Conservation (phyloP, 306 rosid species). For the barrel medic (Medicago truncatula) region DNA sequence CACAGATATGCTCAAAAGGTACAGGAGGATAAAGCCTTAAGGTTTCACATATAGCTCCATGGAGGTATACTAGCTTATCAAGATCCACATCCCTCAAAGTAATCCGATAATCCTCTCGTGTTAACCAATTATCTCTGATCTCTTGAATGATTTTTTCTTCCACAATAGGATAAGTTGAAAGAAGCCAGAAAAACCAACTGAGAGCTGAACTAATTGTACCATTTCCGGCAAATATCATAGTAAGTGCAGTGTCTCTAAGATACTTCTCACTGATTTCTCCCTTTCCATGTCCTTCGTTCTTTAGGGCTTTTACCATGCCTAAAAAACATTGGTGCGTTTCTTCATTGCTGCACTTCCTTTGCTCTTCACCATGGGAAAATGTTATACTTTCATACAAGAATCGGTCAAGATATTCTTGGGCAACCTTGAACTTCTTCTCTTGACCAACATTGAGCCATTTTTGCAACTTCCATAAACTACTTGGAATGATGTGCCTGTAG, state of each 20-base stretch:
- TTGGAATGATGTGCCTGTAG: background rate
- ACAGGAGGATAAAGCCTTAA: slow-evolving; percentile 24
- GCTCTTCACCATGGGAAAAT: background rate
- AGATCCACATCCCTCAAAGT: background rate
- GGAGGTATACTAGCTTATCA: slow-evolving; percentile 32
- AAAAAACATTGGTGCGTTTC: background rate
- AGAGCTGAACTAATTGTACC: background rate
- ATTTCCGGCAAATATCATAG: background rate
- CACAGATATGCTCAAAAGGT: slow-evolving; percentile 4
- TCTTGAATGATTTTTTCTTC: slow-evolving; percentile 36
- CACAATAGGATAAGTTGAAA: slow-evolving; percentile 20
- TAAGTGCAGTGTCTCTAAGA: slow-evolving; percentile 5
- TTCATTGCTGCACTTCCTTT: background rate
- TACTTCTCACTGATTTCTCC: background rate
- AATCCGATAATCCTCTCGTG: no score
- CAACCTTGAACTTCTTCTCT: background rate
- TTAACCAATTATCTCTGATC: background rate
- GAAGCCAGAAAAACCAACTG: slow-evolving; percentile 40
- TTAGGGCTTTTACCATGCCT: background rate
- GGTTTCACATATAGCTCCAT: slow-evolving; percentile 37
- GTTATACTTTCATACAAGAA: background rate
- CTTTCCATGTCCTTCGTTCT: background rate
- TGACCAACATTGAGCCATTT: background rate
- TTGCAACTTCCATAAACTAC: background rate
- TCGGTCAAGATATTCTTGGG: background rate